phyloP scores from a whole-genome alignment of 2,329 filamentous ascomycete genomes.

The Pyrenophora graminea region DNA sequence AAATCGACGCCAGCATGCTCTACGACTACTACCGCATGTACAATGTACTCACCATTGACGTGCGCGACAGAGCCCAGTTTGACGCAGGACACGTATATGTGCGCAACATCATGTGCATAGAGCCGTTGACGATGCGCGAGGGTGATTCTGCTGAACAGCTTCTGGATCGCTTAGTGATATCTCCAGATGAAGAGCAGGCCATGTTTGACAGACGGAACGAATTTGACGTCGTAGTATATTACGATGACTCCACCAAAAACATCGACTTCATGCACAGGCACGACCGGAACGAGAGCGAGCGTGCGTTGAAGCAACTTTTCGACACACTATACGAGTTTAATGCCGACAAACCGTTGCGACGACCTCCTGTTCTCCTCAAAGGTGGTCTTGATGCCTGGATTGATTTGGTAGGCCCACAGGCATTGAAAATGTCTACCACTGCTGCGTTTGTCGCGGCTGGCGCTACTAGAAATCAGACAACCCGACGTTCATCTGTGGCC shows the following conservation, averaged over 20 bases:
- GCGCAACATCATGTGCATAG: slow-evolving; percentile 83
- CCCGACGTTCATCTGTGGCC: slow-evolving; percentile 56
- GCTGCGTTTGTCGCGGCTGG: slow-evolving; percentile 55
- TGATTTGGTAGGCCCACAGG: slow-evolving; percentile 74
- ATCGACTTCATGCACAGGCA: slow-evolving; percentile 59
- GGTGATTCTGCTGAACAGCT: slow-evolving; percentile 68
- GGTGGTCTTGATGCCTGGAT: slow-evolving; percentile 88
- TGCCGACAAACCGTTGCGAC: slow-evolving; percentile 72
- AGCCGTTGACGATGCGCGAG: slow-evolving; percentile 75
- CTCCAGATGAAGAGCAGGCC: slow-evolving; percentile 72
- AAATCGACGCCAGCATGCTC: slow-evolving; percentile 71
- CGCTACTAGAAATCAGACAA: slow-evolving; percentile 52
- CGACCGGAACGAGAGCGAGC: slow-evolving; percentile 47
- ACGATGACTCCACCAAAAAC: slow-evolving; percentile 72
- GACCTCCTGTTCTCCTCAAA: slow-evolving; percentile 74
- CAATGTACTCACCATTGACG: slow-evolving; percentile 80
- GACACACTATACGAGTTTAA: slow-evolving; percentile 85
- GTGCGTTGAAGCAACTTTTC: slow-evolving; percentile 71
- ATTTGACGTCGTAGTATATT: slow-evolving; percentile 88
- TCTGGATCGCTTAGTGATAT: slow-evolving; percentile 70
- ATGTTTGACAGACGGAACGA: slow-evolving; percentile 73
- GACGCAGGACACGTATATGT: slow-evolving; percentile 89
- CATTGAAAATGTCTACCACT: slow-evolving; percentile 63
- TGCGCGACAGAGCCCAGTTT: slow-evolving; percentile 77
- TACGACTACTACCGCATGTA: slow-evolving; percentile 69